Percentiles rank a stretch among this genome's conserved stretches.
Conservation (phyloP, 768 basidiomycete species). For the Trametes sanguinea region DNA sequence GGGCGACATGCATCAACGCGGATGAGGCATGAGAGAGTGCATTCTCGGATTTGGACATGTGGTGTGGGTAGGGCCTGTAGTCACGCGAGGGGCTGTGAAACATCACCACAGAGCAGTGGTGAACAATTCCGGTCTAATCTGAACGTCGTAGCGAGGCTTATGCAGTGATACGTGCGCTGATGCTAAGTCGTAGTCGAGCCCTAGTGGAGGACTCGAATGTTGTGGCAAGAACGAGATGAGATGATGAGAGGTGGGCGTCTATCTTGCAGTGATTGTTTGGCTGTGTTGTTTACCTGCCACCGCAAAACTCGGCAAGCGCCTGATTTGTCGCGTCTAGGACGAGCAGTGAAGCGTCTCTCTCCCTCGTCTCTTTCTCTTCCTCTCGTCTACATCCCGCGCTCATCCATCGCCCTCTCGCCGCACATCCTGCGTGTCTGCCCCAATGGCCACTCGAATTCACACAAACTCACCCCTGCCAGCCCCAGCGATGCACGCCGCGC, state of each 20-base stretch:
- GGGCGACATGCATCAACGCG: background rate
- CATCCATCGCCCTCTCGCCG: constrained; percentile 10
- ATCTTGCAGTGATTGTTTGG: constrained; percentile 27
- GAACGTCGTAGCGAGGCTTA: too few species aligned
- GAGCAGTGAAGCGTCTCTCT: constrained; percentile 12
- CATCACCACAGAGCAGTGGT: background rate
- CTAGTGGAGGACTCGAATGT: background rate
- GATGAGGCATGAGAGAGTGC: constrained; percentile 9
- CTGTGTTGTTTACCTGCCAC: constrained; percentile 28
- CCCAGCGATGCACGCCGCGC: constrained; percentile 69
- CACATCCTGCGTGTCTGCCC: constrained; percentile 33
- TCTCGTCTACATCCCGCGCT: constrained; percentile 12
- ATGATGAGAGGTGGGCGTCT: constrained; percentile 10
- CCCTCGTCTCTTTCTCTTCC: constrained; percentile 13
- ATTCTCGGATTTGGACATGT: constrained; percentile 6
- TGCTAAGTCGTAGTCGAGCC: too few species aligned
- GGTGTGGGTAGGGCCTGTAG: background rate
- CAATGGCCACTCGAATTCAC: constrained; percentile 61
- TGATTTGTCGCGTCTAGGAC: constrained; percentile 31
- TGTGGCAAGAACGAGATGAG: too few species aligned
- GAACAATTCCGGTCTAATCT: background rate
- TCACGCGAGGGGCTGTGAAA: constrained; percentile 4
- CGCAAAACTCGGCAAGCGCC: constrained; percentile 30
- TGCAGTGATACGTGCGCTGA: too few species aligned
- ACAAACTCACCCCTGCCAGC: constrained; percentile 68